Evolutionary conservation across 129 eudicot species (phyloP).

Genomic region (Sambucus nigra): DNA sequence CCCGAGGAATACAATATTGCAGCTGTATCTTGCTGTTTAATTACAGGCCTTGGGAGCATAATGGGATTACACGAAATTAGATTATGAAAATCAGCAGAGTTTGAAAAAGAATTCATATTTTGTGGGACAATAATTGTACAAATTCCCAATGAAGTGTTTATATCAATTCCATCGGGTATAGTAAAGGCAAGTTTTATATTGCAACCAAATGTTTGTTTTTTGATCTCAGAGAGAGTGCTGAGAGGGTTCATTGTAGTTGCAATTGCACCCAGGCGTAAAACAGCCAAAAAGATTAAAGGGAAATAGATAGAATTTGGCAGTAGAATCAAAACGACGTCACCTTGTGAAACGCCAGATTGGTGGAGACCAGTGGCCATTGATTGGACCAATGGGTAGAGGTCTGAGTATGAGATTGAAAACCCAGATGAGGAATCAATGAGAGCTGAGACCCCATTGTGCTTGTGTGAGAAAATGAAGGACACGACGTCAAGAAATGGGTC

Average conservation of each 20-base stretch:
- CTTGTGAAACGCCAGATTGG: conserved; percentile 50
- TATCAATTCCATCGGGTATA: conserved; percentile 20
- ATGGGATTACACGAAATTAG: conserved; percentile 34
- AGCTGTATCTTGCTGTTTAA: conserved; percentile 65
- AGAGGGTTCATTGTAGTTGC: conserved; percentile 73
- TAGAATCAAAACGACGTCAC: conserved; percentile 62
- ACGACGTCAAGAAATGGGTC: conserved; percentile 61
- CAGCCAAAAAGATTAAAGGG: conserved; percentile 53
- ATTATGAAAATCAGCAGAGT: conserved; percentile 21
- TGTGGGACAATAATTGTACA: conserved; percentile 42
- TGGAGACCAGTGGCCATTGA: conserved; percentile 59
- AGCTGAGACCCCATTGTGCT: conserved; percentile 46
- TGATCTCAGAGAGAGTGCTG: conserved; percentile 52
- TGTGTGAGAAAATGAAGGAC: conserved; percentile 55
- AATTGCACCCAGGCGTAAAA: conserved; percentile 57
- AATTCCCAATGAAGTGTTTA: conserved; percentile 32
- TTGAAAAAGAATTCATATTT: conserved; percentile 3
- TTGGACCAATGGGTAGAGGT: conserved; percentile 37
- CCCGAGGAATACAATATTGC: conserved; percentile 89
- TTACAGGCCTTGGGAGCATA: conserved; percentile 24
- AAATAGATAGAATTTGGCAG: conserved; percentile 58
- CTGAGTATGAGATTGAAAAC: conserved; percentile 31
- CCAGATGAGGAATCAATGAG: conserved; percentile 72
- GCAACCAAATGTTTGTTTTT: conserved; percentile 44
- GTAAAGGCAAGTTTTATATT: conserved; percentile 38